These are phyloP conservation scores for Leccinum truebloodii DNA, from an alignment of 768 basidiomycete genomes.

Conservation along the genomic window DNA sequence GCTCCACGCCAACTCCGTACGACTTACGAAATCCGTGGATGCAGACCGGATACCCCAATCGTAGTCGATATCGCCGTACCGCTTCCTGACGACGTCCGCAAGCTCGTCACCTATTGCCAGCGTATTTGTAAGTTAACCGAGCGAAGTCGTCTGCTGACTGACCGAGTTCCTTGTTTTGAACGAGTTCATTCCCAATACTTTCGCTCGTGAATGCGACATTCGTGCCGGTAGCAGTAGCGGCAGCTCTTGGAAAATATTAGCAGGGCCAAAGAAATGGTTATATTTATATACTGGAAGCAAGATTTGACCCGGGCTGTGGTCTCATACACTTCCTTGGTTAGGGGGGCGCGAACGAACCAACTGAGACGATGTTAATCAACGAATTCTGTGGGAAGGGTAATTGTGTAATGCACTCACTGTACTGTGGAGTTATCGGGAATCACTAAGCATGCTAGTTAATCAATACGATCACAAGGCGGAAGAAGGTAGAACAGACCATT, in stretches of 20 bases:
- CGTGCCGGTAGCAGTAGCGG: constrained; percentile 68
- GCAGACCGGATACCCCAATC: constrained; percentile 68
- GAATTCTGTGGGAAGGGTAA: not conserved
- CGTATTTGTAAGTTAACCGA: not conserved
- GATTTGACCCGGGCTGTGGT: constrained; percentile 60
- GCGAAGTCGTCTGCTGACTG: not conserved
- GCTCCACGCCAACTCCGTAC: not conserved
- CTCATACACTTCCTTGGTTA: constrained; percentile 57
- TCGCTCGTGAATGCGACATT: constrained; percentile 42
- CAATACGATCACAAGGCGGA: not conserved
- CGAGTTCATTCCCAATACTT: constrained; percentile 51
- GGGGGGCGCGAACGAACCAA: constrained; percentile 75
- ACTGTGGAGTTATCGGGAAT: constrained; percentile 82
- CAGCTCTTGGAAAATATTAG: constrained; percentile 46
- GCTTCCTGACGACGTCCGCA: constrained; percentile 56
- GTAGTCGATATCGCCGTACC: constrained; percentile 63
- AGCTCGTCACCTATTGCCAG: constrained; percentile 57
- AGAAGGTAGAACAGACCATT: constrained; percentile 50
- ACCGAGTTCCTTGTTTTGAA: constrained; percentile 70
- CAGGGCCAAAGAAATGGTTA: not conserved
- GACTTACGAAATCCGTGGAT: constrained; percentile 81
- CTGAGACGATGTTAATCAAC: constrained; percentile 32
- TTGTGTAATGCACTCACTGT: constrained; percentile 42
- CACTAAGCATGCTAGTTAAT: constrained; percentile 43
- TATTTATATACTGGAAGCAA: constrained; percentile 64